phyloP scores from a whole-genome alignment of 345 rosid species.

The Populus alba region DNA sequence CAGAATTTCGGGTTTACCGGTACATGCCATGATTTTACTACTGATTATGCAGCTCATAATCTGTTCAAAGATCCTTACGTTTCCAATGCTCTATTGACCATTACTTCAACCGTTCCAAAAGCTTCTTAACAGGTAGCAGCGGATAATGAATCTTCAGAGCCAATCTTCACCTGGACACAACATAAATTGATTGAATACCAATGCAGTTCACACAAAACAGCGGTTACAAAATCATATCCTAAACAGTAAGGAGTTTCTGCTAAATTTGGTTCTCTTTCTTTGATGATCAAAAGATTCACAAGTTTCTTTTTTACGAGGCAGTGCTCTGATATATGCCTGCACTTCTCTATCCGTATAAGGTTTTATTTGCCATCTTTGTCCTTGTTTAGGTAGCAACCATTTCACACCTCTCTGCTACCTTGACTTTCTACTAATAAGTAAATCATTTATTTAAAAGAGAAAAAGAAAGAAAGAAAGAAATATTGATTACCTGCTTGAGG shows the following conservation, averaged over 20 bases:
- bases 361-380: background rate
- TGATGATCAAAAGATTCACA: background rate
- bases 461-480: too few species aligned
- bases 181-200: background rate
- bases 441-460: background rate
- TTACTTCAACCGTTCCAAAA: background rate
- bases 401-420: background rate
- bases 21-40: background rate
- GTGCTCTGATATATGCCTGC: background rate
- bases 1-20: background rate
- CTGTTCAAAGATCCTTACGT: background rate
- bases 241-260: constrained; percentile 1
- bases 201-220: background rate
- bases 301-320: background rate
- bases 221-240: background rate
- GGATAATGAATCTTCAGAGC: constrained; percentile 61
- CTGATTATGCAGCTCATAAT: background rate
- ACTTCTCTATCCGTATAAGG: background rate
- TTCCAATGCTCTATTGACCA: background rate
- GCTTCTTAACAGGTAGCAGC: constrained; percentile 28
- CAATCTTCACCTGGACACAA: constrained; percentile 68
- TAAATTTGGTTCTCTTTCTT: background rate
- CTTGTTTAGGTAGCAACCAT: background rate
- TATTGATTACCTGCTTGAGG: constrained; percentile 59
- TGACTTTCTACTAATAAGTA: background rate